Percentiles rank a stretch among this genome's conserved stretches.
Conservation (phyloP, 75 land plant species). For the Pinus tabuliformis region DNA sequence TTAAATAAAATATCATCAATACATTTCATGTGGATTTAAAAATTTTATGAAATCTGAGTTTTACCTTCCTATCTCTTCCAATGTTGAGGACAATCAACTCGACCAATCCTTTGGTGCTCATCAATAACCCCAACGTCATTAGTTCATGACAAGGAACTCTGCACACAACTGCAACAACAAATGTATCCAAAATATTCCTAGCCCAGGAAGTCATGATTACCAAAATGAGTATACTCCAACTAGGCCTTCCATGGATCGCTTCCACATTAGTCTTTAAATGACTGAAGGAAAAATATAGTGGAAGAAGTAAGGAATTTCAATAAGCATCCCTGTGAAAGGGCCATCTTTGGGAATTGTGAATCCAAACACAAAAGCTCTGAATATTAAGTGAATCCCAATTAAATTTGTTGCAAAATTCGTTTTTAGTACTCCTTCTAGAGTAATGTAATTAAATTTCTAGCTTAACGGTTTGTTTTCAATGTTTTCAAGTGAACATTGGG, state of each 20-base stretch:
- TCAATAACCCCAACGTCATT: no score
- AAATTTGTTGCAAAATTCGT: conserved; percentile 51
- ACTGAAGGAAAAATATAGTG: conserved; percentile 69
- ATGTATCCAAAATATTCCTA: conserved; percentile 58
- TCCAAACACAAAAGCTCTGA: conserved; percentile 67
- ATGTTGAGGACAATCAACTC: no score
- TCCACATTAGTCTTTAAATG: conserved; percentile 62
- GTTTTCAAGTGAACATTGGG: no score
- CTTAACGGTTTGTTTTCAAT: no score
- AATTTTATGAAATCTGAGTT: no score
- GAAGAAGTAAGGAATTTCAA: no score
- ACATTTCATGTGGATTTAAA: no score
- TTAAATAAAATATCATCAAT: no score
- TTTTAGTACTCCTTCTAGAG: conserved; percentile 26
- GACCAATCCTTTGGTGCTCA: no score
- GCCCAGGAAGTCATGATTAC: conserved; percentile 46
- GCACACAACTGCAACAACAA: conserved; percentile 21
- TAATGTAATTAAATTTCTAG: no score
- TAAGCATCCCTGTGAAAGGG: conserved; percentile 34
- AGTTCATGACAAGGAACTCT: conserved; percentile 25
- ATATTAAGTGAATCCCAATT: conserved; percentile 68
- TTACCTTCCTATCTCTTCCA: no score
- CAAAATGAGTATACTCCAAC: conserved; percentile 53
- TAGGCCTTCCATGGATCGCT: conserved; percentile 18
- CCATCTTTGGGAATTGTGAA: conserved; percentile 56